Percentiles rank a stretch among this genome's conserved stretches.
phyloP scores from a whole-genome alignment of 495 filamentous ascomycete genomes.

The Penicillium antarcticum region DNA sequence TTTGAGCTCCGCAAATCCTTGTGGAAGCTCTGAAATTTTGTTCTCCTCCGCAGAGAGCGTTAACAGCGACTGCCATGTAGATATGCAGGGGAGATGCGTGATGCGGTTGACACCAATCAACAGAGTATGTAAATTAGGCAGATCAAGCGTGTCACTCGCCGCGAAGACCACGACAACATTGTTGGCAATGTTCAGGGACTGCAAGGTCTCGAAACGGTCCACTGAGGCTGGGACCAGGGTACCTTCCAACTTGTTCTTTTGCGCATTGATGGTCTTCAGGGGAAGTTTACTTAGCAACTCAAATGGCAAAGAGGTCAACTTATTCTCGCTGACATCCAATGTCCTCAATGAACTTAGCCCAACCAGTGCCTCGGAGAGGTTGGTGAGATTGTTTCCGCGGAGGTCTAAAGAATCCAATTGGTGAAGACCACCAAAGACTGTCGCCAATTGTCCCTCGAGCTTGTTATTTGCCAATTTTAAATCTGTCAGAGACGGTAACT shows the following conservation, averaged over 20 bases:
- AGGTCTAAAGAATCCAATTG: constrained; percentile 79
- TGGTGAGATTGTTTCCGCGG: constrained; percentile 74
- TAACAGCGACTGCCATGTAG: constrained; percentile 65
- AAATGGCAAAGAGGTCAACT: constrained; percentile 66
- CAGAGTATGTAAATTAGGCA: constrained; percentile 73
- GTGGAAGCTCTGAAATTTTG: constrained; percentile 66
- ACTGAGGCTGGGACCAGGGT: constrained; percentile 63
- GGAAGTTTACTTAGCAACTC: constrained; percentile 62
- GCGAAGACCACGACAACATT: constrained; percentile 67
- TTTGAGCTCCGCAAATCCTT: constrained; percentile 64
- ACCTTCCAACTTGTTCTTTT: constrained; percentile 74
- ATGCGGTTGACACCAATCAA: constrained; percentile 76
- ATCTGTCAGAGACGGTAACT: constrained; percentile 69
- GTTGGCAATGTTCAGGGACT: constrained; percentile 69
- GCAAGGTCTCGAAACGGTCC: constrained; percentile 56
- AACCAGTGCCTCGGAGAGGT: constrained; percentile 65
- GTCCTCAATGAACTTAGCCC: constrained; percentile 63
- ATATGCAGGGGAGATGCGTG: constrained; percentile 63
- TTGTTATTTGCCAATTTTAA: constrained; percentile 79
- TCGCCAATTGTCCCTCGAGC: constrained; percentile 61
- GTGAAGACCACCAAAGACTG: constrained; percentile 53
- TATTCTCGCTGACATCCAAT: constrained; percentile 76
- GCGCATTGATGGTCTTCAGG: constrained; percentile 69
- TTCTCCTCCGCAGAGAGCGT: constrained; percentile 80
- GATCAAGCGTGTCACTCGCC: constrained; percentile 43